Evolutionary conservation across 2,329 filamentous ascomycete genomes (phyloP).

Genomic region (Pseudocercospora eumusae): DNA sequence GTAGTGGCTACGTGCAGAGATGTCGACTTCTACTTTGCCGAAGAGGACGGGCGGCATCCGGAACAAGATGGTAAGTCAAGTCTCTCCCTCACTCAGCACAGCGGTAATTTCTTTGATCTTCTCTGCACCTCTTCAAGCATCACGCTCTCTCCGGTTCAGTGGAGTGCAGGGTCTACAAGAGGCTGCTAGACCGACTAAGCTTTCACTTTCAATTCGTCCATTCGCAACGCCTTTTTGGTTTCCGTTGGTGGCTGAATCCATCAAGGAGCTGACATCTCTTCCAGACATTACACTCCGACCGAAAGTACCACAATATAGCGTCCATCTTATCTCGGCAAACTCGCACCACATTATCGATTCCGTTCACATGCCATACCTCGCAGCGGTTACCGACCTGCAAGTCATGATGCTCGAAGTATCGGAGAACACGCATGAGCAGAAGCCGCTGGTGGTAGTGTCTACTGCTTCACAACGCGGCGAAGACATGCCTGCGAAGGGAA

Average conservation of each 20-base stretch:
- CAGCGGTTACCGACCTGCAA: slow-evolving; percentile 79
- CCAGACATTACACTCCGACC: slow-evolving; percentile 62
- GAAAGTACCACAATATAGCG: slow-evolving; percentile 66
- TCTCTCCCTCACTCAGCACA: slow-evolving; percentile 33
- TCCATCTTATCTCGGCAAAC: slow-evolving; percentile 77
- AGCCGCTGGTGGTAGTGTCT: slow-evolving; percentile 78
- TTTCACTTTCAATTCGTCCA: slow-evolving; percentile 7
- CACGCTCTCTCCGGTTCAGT: slow-evolving; percentile 21
- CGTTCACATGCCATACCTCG: slow-evolving; percentile 69
- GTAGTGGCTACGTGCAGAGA: slow-evolving; percentile 68
- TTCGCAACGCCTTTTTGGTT: slow-evolving; percentile 10
- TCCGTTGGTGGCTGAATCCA: slow-evolving; percentile 12
- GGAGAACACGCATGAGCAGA: slow-evolving; percentile 84
- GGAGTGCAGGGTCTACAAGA: slow-evolving; percentile 14
- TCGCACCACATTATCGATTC: slow-evolving; percentile 79
- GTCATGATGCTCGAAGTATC: slow-evolving; percentile 85
- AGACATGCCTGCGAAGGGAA: slow-evolving; percentile 81
- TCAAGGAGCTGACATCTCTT: slow-evolving; percentile 3
- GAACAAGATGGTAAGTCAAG: slow-evolving; percentile 65
- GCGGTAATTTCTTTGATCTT: slow-evolving; percentile 1
- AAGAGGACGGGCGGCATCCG: slow-evolving; percentile 79
- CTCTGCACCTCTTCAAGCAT: slow-evolving; percentile 14
- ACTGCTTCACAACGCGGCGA: slow-evolving; percentile 86
- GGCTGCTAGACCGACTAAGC: slow-evolving; percentile 8
- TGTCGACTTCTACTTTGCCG: slow-evolving; percentile 78